Conservation (phyloP, 2,329 filamentous ascomycete species). For the Phialemonium atrogriseum region DNA sequence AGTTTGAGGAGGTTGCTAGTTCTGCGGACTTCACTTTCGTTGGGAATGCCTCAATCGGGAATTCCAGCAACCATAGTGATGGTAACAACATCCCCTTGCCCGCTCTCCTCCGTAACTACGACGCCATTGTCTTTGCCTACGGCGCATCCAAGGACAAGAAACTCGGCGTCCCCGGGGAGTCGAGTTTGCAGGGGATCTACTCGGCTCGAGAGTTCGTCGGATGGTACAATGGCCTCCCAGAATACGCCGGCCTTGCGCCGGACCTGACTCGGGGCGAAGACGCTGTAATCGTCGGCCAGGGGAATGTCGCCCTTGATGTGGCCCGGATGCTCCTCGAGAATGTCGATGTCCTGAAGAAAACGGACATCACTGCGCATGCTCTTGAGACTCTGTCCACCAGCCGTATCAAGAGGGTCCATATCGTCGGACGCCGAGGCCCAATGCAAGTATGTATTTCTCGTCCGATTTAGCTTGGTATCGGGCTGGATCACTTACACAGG, state of each 20-base stretch:
- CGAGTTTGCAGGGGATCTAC: conserved; percentile 62
- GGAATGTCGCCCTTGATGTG: conserved; percentile 92
- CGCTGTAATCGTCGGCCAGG: conserved; percentile 85
- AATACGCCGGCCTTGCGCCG: conserved; percentile 64
- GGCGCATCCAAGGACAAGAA: conserved; percentile 78
- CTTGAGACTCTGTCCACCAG: conserved; percentile 65
- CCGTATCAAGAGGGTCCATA: conserved; percentile 67
- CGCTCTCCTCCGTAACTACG: conserved; percentile 71
- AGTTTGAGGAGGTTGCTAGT: conserved; percentile 79
- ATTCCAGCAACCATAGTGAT: conserved; percentile 26
- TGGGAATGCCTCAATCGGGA: conserved; percentile 78
- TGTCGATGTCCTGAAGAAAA: conserved; percentile 64
- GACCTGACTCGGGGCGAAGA: conserved; percentile 69
- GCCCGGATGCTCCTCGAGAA: conserved; percentile 77
- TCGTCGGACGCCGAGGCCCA: conserved; percentile 85
- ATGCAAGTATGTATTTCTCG: conserved; percentile 53
- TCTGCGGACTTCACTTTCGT: conserved; percentile 82
- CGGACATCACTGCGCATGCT: conserved; percentile 84
- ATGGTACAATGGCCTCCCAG: conserved; percentile 95
- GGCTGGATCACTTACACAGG: conserved; percentile 1
- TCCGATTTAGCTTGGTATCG: background rate
- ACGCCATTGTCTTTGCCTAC: conserved; percentile 88
- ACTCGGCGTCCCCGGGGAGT: conserved; percentile 74
- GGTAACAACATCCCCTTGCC: conserved; percentile 54
- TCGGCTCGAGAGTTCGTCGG: conserved; percentile 91